Evolutionary conservation across 2,329 filamentous ascomycete species (phyloP).

Genomic region (Fusarium longipes): DNA sequence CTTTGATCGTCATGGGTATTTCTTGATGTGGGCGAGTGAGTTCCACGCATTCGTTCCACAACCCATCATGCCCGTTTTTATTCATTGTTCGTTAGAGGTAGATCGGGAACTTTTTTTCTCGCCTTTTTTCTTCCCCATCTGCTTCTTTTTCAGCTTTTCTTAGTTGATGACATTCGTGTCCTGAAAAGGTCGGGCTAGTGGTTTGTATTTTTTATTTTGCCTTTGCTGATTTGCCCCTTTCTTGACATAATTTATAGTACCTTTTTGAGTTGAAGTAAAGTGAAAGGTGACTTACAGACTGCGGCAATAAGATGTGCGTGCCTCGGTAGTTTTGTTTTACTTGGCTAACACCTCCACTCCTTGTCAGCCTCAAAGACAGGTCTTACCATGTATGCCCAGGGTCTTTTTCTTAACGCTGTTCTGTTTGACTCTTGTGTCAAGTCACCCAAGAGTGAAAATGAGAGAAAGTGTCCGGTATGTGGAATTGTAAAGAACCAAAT

Average conservation of each 20-base stretch:
- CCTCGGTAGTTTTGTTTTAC: slow-evolving; percentile 22
- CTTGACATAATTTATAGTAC: slow-evolving; percentile 7
- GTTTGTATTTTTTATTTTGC: background rate
- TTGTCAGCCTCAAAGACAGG: slow-evolving; percentile 6
- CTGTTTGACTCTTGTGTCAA: slow-evolving; percentile 2
- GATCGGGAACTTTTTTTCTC: slow-evolving; percentile 33
- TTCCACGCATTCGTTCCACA: slow-evolving; percentile 42
- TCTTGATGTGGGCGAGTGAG: slow-evolving; percentile 39
- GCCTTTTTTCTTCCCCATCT: background rate
- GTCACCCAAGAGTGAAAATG: background rate
- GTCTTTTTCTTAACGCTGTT: background rate
- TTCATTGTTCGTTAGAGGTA: slow-evolving; percentile 33
- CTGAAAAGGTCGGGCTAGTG: background rate
- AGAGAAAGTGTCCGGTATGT: background rate
- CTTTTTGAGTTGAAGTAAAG: slow-evolving; percentile 1
- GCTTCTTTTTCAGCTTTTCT: background rate
- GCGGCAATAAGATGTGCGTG: slow-evolving; percentile 6
- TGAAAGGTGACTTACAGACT: background rate
- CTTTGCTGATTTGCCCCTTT: slow-evolving; percentile 6
- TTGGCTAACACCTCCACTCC: background rate
- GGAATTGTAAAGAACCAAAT: background rate
- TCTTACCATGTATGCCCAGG: background rate
- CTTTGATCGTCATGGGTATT: slow-evolving; percentile 43
- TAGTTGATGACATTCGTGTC: background rate
- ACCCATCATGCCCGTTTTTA: slow-evolving; percentile 17